A percentile compares a stretch with the other conserved stretches of the same genome.
These are phyloP conservation scores for Nitzschia sp. DNA, from an alignment of 108 stramenopile genomes.

Conservation along the genomic window DNA sequence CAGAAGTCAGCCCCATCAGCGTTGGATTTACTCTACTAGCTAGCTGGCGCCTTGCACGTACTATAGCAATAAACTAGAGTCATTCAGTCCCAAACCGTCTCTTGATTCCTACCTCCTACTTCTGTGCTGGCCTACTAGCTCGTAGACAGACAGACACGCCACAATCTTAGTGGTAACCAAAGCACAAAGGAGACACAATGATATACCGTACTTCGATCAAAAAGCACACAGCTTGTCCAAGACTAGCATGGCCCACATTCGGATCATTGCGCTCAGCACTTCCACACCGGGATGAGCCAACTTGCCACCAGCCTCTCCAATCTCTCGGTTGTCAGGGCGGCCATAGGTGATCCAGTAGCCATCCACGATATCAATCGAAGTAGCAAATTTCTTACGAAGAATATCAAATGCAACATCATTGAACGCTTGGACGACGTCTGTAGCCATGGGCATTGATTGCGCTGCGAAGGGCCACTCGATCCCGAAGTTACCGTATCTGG, in stretches of 20 bases:
- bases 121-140: no score
- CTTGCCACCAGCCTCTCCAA: constrained; percentile 66
- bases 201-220: no score
- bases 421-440: constrained; percentile 53
- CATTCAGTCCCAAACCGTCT: no score
- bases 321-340: constrained; percentile 78
- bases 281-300: constrained; percentile 79
- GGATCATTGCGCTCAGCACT: constrained; percentile 60
- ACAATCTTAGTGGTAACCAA: no score
- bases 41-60: no score
- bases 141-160: no score
- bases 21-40: no score
- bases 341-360: constrained; percentile 76
- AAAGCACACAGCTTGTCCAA: constrained; percentile 23
- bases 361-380: constrained; percentile 53
- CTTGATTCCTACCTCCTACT: no score
- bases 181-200: no score
- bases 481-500: constrained; percentile 77
- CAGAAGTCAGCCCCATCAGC: no score
- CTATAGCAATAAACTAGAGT: no score
- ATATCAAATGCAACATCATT: constrained; percentile 63
- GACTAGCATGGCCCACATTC: constrained; percentile 64
- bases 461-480: constrained; percentile 54
- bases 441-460: constrained; percentile 62
- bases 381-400: constrained; percentile 16